Evolutionary conservation across 257 asterid genomes (phyloP), one percentile per base, ranked within the genome.

Genomic region (Nicotiana noctiflora): DNA sequence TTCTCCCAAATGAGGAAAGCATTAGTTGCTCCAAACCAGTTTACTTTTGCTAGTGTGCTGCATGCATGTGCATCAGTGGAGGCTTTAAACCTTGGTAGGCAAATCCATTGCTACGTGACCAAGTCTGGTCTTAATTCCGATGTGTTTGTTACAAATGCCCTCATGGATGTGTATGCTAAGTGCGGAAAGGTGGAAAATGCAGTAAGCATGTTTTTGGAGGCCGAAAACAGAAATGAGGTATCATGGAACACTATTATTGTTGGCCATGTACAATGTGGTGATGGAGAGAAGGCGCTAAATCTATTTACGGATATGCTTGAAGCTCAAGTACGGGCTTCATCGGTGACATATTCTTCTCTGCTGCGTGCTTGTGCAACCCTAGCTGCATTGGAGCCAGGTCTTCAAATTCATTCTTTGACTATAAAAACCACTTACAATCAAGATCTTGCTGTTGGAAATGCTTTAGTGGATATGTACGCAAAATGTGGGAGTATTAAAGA

Each of bases 241-340:
- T 93, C 99, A 8, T 95, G 99, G 99, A 95, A 95, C 84, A 95
- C 99, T 27, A 80, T 93, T 83, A 89, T 93, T 77, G 98, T 95
- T 63, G 94, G 91, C 63, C 91, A 87, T 82, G 97, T 93, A 62
- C 99, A 92, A 80, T 82, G 77, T 65, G 98, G 96, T 25, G 92
- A 93, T 49, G 91, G 86, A n/a, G 97, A 90, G 83, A 84, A 87
- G 75, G 98, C 97, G 21, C 85, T 95, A 76, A 79, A 29, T 59
- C 78, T 93, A 53, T 95, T 91, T 85, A 49, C 87, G 57, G 64
- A 83, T 75, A 95, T 95, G 99, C 85, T 83, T 15, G 90, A 85
- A 67, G 87, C 90, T 79, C 83, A 82, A 49, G 86, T 91, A 64
- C 84, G 76, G 68, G 90, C 97, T 85, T 92, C 98, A 25, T 94